Percentiles rank a stretch among this genome's conserved stretches.
These are phyloP conservation scores for Fusarium sp. DNA, from an alignment of 2,329 filamentous ascomycete species.

Conservation along the genomic window DNA sequence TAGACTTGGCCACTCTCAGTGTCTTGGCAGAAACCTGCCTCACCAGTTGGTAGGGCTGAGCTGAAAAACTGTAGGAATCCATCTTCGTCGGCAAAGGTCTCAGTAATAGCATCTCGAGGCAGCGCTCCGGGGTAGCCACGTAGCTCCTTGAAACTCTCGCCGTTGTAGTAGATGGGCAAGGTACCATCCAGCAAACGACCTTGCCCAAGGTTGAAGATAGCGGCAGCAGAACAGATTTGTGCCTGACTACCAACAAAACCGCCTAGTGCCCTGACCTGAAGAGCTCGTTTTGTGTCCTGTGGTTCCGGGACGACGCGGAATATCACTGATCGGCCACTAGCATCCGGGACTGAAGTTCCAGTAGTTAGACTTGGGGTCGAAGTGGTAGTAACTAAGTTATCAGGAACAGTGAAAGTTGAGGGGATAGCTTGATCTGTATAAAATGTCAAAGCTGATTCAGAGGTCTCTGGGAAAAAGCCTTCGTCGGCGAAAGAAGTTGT, in stretches of 20 bases:
- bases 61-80: not conserved
- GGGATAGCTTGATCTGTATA: not conserved
- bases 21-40: not conserved
- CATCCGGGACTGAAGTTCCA: not conserved
- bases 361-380: not conserved
- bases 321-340: not conserved
- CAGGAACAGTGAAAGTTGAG: not conserved
- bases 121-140: not conserved
- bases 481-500: not conserved
- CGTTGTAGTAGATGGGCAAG: not conserved
- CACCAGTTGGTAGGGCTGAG: not conserved
- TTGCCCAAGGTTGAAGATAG: not conserved
- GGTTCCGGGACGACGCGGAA: not conserved
- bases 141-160: not conserved
- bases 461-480: not conserved
- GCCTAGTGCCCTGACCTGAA: not conserved
- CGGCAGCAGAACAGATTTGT: not conserved
- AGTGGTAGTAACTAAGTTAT: not conserved
- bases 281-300: not conserved
- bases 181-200: not conserved
- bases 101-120: not conserved
- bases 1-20: not conserved
- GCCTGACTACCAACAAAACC: not conserved
- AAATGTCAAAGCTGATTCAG: not conserved
- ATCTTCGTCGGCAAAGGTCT: not conserved